Evolutionary conservation across 129 eudicot genomes (phyloP), one percentile per base, ranked within the genome.

Genomic region (Centella asiatica): DNA sequence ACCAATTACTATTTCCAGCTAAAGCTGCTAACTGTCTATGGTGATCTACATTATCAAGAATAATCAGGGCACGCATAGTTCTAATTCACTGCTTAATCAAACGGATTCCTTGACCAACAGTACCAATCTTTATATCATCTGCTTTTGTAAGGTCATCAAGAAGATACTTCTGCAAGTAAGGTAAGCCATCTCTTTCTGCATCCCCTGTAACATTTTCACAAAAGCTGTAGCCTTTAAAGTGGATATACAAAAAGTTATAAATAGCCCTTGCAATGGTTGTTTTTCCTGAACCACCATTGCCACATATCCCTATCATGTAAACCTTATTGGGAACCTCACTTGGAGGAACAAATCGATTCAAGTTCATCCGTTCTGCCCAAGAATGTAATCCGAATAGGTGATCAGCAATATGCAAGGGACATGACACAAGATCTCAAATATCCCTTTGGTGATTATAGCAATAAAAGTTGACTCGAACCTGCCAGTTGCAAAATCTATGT

Each of bases 251-350:
- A 27, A 6, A 6, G 60, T 54, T 54, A 54, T 28, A 54, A 4
- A 54, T 54, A 29, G 39, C 39, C 28, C 60, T 28, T 4, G 60
- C 60, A 54, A 54, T 20, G 7, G 60, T 54, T 1, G 60, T 26
- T 37, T 64, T 45, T 45, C 57, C 56, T 18, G 27, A 23, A 44
- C 56, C 68, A 44, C 68, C 57, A 11, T 26, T 31, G 34, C 68
- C 68, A 33, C 68, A 64, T 64, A 64, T 64, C 14, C 68, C 68
- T 15, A 64, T 46, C 26, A 64, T 27, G 68, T 49, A 57, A 64
- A 46, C n/a, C n/a, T n/a, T n/a, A n/a, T n/a, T n/a, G n/a, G n/a
- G n/a, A n/a, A n/a, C 57, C 15, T 64, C 57, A 26, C 14, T 57
- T 4, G 63, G n/a, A 57, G 14, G 26, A 19, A 57, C 5, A 28